A percentile compares a stretch with the other conserved stretches of the same genome.
phyloP scores from a whole-genome alignment of 768 basidiomycete genomes.

The Auriscalpium vulgare region DNA sequence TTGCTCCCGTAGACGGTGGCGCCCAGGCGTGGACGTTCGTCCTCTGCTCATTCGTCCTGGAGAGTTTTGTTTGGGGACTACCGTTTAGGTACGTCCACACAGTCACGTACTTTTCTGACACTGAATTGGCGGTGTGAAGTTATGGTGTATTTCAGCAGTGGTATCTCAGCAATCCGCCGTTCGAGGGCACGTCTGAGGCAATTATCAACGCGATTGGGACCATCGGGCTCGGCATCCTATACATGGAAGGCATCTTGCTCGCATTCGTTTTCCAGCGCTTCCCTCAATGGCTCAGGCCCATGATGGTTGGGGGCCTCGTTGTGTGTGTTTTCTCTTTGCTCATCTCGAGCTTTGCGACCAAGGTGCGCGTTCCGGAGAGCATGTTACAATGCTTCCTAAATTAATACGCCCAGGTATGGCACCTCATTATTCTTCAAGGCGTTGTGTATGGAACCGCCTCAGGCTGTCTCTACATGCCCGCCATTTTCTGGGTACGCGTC shows the following conservation, averaged over 20 bases:
- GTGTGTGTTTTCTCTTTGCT: slow-evolving; percentile 11
- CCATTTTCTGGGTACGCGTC: background rate
- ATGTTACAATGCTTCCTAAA: background rate
- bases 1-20: slow-evolving; percentile 16
- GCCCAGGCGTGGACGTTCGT: slow-evolving; percentile 18
- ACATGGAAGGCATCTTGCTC: slow-evolving; percentile 3
- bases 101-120: background rate
- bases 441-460: slow-evolving; percentile 16
- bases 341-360: slow-evolving; percentile 15
- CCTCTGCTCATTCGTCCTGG: slow-evolving; percentile 14
- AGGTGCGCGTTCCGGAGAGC: slow-evolving; percentile 1
- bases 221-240: background rate
- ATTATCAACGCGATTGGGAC: background rate
- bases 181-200: background rate
- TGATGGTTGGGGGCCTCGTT: slow-evolving; percentile 14
- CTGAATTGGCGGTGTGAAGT: too few relatives aligned
- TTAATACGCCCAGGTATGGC: slow-evolving; percentile 12
- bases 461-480: slow-evolving; percentile 4
- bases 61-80: slow-evolving; percentile 18
- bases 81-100: slow-evolving; percentile 13
- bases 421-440: slow-evolving; percentile 17
- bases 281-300: slow-evolving; percentile 11
- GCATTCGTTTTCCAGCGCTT: slow-evolving; percentile 14
- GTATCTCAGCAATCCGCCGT: background rate
- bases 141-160: slow-evolving; percentile 2